These are phyloP conservation scores for Pyrus betulifolia DNA, from an alignment of 306 rosid genomes.

Conservation along the genomic window DNA sequence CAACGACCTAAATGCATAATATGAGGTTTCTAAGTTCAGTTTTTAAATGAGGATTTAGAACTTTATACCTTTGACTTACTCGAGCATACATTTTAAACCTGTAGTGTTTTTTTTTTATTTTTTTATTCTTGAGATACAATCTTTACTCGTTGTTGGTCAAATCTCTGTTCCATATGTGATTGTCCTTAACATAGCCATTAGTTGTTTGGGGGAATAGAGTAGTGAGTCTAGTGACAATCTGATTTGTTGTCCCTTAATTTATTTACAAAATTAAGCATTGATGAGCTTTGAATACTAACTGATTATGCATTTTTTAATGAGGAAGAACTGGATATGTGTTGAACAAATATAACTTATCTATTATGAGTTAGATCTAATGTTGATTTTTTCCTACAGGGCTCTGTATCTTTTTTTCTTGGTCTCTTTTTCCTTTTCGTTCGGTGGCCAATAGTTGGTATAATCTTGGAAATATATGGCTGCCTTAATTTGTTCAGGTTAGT, in stretches of 20 bases:
- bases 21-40: neutral
- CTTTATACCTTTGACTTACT: too few relatives aligned
- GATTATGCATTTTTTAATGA: neutral
- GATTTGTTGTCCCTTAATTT: neutral
- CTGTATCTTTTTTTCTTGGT: conserved; percentile 66
- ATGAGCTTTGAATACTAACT: neutral
- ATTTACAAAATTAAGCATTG: neutral
- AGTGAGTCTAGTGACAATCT: neutral
- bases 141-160: too few relatives aligned
- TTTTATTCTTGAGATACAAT: too few relatives aligned
- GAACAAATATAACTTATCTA: neutral
- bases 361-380: conserved; percentile 1
- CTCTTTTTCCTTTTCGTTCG: conserved; percentile 84
- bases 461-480: conserved; percentile 69
- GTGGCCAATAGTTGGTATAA: conserved; percentile 82
- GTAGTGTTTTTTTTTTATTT: too few relatives aligned
- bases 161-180: neutral
- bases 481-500: conserved; percentile 78
- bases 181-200: neutral
- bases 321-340: neutral
- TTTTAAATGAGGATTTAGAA: too few relatives aligned
- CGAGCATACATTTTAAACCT: too few relatives aligned
- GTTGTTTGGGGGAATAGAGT: neutral
- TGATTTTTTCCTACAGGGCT: neutral
- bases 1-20: neutral